phyloP scores from a whole-genome alignment of 257 asterid genomes.

The Mitragyna speciosa region DNA sequence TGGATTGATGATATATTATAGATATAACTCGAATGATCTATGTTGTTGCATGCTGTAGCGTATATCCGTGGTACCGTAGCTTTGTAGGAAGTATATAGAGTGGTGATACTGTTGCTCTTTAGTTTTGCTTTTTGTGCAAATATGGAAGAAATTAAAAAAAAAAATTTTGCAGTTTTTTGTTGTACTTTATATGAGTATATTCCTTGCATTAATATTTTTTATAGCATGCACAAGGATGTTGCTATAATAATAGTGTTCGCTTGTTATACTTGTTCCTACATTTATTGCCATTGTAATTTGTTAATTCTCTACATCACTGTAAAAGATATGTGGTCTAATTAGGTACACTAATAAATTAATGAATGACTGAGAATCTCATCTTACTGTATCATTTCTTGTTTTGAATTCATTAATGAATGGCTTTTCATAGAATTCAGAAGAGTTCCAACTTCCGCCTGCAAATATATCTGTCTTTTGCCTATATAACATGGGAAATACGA shows the following conservation, averaged over 20 bases:
- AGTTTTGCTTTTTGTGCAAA: constrained; percentile 1
- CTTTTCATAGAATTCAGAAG: background rate
- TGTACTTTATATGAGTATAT: background rate
- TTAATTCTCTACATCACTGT: background rate
- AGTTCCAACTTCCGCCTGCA: background rate
- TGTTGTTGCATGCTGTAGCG: background rate
- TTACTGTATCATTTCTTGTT: background rate
- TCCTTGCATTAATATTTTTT: background rate
- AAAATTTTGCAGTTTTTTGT: too few species aligned
- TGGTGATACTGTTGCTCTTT: background rate
- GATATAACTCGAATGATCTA: background rate
- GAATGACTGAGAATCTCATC: background rate
- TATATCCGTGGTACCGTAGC: background rate
- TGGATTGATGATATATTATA: constrained; percentile 19
- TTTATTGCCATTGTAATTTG: background rate
- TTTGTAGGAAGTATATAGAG: background rate
- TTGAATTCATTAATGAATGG: background rate
- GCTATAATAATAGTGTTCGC: background rate
- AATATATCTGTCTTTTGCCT: background rate
- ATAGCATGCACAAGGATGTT: background rate
- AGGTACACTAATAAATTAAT: background rate
- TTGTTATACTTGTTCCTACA: background rate
- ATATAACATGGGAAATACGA: background rate
- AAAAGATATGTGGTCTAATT: background rate
- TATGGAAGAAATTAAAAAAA: background rate